Base-by-base conservation (phyloP, 805 yeast genomes). In the Hyphopichia homilentoma region DNA sequence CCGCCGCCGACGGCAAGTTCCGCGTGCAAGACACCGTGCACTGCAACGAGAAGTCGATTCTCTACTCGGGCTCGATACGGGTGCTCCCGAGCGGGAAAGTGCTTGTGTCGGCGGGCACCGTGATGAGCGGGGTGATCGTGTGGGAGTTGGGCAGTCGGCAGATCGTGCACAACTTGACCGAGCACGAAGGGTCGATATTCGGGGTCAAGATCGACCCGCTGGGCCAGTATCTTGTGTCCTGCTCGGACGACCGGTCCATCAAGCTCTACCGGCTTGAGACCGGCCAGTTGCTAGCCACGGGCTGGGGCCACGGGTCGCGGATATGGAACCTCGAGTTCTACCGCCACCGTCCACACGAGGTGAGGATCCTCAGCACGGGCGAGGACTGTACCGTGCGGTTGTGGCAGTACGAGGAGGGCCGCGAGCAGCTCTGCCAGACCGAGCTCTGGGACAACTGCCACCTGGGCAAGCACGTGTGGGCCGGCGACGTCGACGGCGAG, bases 241-340 rank as follows among this genome's bases (percentile, higher is more conserved):
- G 98, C 53, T 90, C 97, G 0, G 97, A 93, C 56, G 98, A 90
- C 52, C 70, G 98, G 40, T 84, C 96, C 0, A 78, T 93, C 34
- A 81, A 79, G 36, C 52, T 90, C 5, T 88, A 88, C 81, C 77
- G 77, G 45, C 60, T 81, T 39, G 47, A 48, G 5, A 50, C 73
- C 1, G 90, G 94, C 1, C 45, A 59, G 7, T 57, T 78, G 21
- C 44, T 84, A 24, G 83, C 90, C 1, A 75, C 79, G 17, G 97
- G 96, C 0, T 93, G 97, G 97, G 98, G 97, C 9, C 98, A 93
- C 52, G 81, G 84, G 1, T 90, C 97, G 0, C 74, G 98, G 51
- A 89, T 93, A 25, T 93, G 98, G 98, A 73, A 75, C 26, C 61
- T 90, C 27, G 68, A 68, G 30, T 85, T 86, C 50, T 73, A 64